These are phyloP conservation scores for Skeletonema costatum DNA, from an alignment of 108 stramenopile genomes.

Conservation along the genomic window DNA sequence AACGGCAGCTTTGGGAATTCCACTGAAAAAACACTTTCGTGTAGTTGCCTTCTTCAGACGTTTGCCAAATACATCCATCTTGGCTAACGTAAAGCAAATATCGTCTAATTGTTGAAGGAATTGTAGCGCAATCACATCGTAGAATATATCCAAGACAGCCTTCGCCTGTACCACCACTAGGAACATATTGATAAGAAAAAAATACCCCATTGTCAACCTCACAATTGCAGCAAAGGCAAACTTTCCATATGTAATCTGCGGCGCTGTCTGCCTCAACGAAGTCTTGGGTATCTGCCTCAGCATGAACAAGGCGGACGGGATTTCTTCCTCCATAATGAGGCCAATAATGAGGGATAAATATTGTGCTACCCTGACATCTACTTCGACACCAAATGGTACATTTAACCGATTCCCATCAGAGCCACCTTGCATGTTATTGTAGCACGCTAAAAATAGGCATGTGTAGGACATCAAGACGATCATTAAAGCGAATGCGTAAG, in stretches of 20 bases:
- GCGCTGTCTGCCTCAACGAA: conserved; percentile 6
- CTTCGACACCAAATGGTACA: conserved; percentile 11
- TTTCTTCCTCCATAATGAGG: conserved; percentile 38
- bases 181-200: not conserved
- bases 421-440: conserved; percentile 12
- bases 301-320: conserved; percentile 17
- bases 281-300: conserved; percentile 21
- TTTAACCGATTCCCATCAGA: conserved; percentile 1
- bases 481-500: conserved; percentile 9
- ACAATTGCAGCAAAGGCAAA: conserved; percentile 1
- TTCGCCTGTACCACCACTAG: conserved; percentile 1
- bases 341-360: conserved; percentile 12
- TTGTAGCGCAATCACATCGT: conserved; percentile 7
- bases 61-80: conserved; percentile 3
- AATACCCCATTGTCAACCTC: not conserved
- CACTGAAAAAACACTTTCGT: conserved; percentile 11
- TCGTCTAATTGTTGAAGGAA: conserved; percentile 3
- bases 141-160: not conserved
- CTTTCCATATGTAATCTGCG: conserved; percentile 2
- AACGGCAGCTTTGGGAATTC: conserved; percentile 29
- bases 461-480: conserved; percentile 4
- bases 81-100: conserved; percentile 3
- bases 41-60: not conserved
- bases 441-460: conserved; percentile 13
- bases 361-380: conserved; percentile 18